phyloP scores from a whole-genome alignment of 169 alveolate species.

The Babesia ovis region DNA sequence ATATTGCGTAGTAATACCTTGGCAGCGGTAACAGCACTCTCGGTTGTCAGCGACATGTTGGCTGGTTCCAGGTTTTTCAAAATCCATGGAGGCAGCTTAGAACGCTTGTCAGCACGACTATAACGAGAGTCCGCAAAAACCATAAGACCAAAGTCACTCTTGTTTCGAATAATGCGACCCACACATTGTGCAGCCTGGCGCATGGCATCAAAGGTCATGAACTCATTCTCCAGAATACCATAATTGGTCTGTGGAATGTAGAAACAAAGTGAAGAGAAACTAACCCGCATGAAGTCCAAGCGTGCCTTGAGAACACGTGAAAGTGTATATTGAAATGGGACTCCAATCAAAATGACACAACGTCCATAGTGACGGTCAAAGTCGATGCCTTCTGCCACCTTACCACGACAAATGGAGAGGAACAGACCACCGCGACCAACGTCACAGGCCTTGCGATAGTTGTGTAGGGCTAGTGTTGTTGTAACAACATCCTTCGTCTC shows the following conservation, averaged over 20 bases:
- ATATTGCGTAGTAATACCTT: slow-evolving; percentile 71
- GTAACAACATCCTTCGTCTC: slow-evolving; percentile 96
- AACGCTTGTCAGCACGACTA: slow-evolving; percentile 82
- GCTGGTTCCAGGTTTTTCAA: slow-evolving; percentile 81
- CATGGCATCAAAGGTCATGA: slow-evolving; percentile 97
- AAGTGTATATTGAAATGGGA: slow-evolving; percentile 94
- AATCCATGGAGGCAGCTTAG: slow-evolving; percentile 89
- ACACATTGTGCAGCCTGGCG: slow-evolving; percentile 97
- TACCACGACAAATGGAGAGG: slow-evolving; percentile 94
- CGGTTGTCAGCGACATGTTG: slow-evolving; percentile 78
- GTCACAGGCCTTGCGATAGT: slow-evolving; percentile 94
- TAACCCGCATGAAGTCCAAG: slow-evolving; percentile 79
- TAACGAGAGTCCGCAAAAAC: slow-evolving; percentile 89
- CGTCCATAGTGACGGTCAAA: slow-evolving; percentile 98
- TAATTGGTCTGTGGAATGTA: slow-evolving; percentile 80
- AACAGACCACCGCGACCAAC: slow-evolving; percentile 97
- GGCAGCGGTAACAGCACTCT: slow-evolving; percentile 79
- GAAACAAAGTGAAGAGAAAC: not conserved
- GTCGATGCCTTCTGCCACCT: slow-evolving; percentile 99
- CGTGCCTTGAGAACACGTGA: slow-evolving; percentile 90
- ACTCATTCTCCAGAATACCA: slow-evolving; percentile 93
- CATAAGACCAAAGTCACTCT: slow-evolving; percentile 92
- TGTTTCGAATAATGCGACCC: slow-evolving; percentile 94
- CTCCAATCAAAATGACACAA: slow-evolving; percentile 95
- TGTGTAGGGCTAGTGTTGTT: slow-evolving; percentile 90